Evolutionary conservation across 306 rosid genomes (phyloP), one percentile per base, ranked within the genome.

Genomic region (Rosa chinensis): DNA sequence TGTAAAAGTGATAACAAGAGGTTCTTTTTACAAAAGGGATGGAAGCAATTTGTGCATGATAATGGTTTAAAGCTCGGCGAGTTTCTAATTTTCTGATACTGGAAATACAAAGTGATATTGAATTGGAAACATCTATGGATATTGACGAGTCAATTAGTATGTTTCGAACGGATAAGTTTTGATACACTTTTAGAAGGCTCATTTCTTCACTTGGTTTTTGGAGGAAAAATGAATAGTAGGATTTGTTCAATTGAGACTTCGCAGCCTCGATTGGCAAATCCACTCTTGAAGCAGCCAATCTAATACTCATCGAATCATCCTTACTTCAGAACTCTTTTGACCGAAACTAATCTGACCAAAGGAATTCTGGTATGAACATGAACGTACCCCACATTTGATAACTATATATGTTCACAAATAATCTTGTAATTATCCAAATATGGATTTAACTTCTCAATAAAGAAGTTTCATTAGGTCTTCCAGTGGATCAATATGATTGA

Each of bases 11-110:
- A 28, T 17, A 17, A 72, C 4, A 28, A 5, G 5, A 1, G 0
- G 17, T 72, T 32, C 28, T 28, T 49, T 49, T 32, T 72, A 59
- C 43, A n/a, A 20, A 79, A 63, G 35, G 78, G 73, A 6, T 82
- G 81, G 85, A 49, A 20, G 48, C 35, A 76, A 10, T 81, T 81
- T 59, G 50, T 48, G 16, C 67, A 49, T 11, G 44, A 70, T n/a
- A 28, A 17, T 49, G 56, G 8, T 17, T 11, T 81, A 10, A 44
- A 18, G 71, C 21, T 10, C 3, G 55, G 69, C 3, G n/a, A 77
- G 28, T 77, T 82, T 0, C 37, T 82, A 5, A 11, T n/a, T 10
- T 81, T 81, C 12, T 35, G 21, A 40, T 76, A 70, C 66, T 21
- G 74, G 68, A 20, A 71, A 71, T 3, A 70, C 40, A 14, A n/a